Evolutionary conservation across 306 rosid species (phyloP).

Genomic region (Casuarina glauca): DNA sequence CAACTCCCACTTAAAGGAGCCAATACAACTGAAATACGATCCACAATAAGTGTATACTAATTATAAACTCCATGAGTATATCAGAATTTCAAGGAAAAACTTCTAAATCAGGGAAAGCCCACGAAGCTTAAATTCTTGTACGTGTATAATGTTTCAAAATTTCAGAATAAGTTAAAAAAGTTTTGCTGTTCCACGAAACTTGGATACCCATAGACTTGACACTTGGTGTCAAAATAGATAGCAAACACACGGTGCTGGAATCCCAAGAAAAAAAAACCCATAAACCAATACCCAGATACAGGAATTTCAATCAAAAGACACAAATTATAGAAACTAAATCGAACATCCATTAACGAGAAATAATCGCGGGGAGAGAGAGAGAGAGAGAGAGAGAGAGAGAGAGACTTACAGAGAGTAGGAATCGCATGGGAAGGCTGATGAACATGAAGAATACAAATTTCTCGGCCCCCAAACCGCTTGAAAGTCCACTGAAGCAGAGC

Average conservation of each 20-base stretch:
- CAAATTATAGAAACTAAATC: neutral
- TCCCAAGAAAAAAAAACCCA: neutral
- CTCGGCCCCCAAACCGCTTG: conserved; percentile 37
- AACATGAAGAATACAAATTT: conserved; percentile 62
- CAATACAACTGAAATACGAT: neutral
- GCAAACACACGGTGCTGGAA: neutral
- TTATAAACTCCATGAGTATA: neutral
- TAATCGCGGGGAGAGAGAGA: neutral
- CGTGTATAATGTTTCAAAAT: neutral
- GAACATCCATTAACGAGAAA: neutral
- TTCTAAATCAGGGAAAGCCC: neutral
- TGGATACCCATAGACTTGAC: too few species aligned
- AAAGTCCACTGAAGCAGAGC: conserved; percentile 70
- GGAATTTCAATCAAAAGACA: neutral
- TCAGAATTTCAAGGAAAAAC: neutral
- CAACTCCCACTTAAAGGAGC: neutral
- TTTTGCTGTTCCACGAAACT: neutral
- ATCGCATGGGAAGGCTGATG: conserved; percentile 68
- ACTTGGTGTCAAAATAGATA: too few species aligned
- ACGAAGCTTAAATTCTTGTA: neutral
- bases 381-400: neutral
- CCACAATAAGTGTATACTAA: neutral
- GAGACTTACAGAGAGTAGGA: conserved; percentile 71
- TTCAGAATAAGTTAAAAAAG: neutral
- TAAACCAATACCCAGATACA: neutral